Evolutionary conservation across 306 rosid genomes (phyloP), one percentile per base, ranked within the genome.

Genomic region (Rosa multiflora): DNA sequence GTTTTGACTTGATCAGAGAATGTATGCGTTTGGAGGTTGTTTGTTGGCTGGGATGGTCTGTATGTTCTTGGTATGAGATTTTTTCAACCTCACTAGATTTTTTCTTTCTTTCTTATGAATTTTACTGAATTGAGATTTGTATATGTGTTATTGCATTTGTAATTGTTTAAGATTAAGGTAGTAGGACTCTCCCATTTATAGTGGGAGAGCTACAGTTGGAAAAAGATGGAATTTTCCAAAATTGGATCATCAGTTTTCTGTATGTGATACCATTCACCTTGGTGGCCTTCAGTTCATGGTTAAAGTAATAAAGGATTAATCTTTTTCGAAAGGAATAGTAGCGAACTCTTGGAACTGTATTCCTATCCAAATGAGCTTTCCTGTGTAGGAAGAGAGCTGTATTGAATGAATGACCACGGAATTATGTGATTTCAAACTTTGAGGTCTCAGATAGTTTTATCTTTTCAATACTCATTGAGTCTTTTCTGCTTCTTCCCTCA

Each of bases 21-120:
- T 93, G 71, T 95, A 92, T 72, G 99, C 83, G 10, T 95, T 95
- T 77, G 91, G 96, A 77, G 92, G 88, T 67, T 92, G 87, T 71
- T 86, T 89, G 80, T 8, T 90, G 39, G 93, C 87, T 77, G 99
- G 99, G 67, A 82, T 91, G 75, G 87, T 70, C 73, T 85, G 84
- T 74, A 95, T 90, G 99, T 40, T 95, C 51, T 77, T 95, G 99
- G 99, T 95, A 86, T 84, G 93, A 71, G 67, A 56, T 70, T 69
- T 76, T 70, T 32, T 39, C 58, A 48, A 21, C 78, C 32, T 15
- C 37, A 67, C 51, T 70, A 59, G 11, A 23, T 35, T 76, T 10
- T 32, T 32, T 32, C 35, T 32, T 32, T 32, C 3, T 8, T 10
- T 20, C 40, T 48, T 23, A 46, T 48, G 17, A 58, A 49, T 29